These are phyloP conservation scores for Castanopsis chinensis DNA, from an alignment of 306 rosid genomes.

Conservation along the genomic window DNA sequence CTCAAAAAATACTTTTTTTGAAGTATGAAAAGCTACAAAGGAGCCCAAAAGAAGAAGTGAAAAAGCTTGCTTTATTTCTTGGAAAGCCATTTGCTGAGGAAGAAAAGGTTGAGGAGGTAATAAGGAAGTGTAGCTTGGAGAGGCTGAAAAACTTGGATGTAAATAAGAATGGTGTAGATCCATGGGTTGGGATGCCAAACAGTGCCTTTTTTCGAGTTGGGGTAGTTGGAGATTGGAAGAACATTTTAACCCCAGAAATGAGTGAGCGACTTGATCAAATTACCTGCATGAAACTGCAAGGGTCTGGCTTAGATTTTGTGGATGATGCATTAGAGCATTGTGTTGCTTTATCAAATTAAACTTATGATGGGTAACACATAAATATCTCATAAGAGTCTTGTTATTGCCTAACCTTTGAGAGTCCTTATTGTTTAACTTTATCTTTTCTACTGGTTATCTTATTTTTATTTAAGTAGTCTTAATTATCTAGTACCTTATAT, in stretches of 20 bases:
- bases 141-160: constrained; percentile 19
- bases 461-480: too few relatives aligned
- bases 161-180: constrained; percentile 9
- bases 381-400: too few relatives aligned
- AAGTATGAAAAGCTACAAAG: constrained; percentile 16
- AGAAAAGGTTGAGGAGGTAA: constrained; percentile 11
- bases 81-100: constrained; percentile 6
- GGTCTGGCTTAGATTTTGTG: constrained; percentile 14
- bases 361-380: neutral
- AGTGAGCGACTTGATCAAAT: neutral
- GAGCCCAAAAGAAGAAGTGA: constrained; percentile 17
- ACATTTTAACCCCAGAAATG: constrained; percentile 5
- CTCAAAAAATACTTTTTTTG: constrained; percentile 9
- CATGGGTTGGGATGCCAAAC: constrained; percentile 20
- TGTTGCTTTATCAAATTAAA: neutral
- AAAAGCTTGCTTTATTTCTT: constrained; percentile 4
- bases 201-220: constrained; percentile 14
- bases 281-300: neutral
- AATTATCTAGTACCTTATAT: too few relatives aligned
- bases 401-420: too few relatives aligned
- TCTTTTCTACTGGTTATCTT: too few relatives aligned
- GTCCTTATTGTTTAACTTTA: too few relatives aligned
- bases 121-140: constrained; percentile 13
- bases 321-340: neutral
- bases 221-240: constrained; percentile 14